Conservation (phyloP, 495 filamentous ascomycete genomes). For the Neurospora intermedia region DNA sequence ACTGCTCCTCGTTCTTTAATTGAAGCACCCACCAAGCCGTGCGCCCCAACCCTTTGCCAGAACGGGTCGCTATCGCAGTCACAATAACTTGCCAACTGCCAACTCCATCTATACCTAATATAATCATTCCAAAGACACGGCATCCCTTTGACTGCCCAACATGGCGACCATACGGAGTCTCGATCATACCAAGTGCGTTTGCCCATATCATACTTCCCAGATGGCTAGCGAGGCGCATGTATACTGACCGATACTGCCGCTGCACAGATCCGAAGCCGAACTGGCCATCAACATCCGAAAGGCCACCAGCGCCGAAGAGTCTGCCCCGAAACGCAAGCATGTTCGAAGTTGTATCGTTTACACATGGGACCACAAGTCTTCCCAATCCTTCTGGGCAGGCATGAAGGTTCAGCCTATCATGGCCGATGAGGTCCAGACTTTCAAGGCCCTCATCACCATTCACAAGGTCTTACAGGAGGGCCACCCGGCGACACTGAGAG, state of each 20-base stretch:
- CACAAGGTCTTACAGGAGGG: conserved; percentile 97
- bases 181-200: conserved; percentile 36
- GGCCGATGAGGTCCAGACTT: conserved; percentile 90
- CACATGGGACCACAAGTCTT: conserved; percentile 99
- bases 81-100: neutral
- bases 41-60: neutral
- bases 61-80: neutral
- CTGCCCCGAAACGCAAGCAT: conserved; percentile 97
- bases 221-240: neutral
- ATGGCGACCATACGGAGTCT: conserved; percentile 38
- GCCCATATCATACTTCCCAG: neutral
- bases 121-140: neutral
- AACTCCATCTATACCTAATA: neutral
- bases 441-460: conserved; percentile 84
- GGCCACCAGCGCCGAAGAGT: conserved; percentile 90
- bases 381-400: conserved; percentile 88
- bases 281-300: conserved; percentile 93
- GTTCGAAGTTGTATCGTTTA: conserved; percentile 97
- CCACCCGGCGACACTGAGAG: conserved; percentile 74
- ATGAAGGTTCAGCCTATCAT: conserved; percentile 99
- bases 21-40: neutral
- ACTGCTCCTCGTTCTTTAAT: neutral
- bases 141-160: conserved; percentile 11
- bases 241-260: conserved; percentile 15
- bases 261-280: conserved; percentile 74